phyloP scores from a whole-genome alignment of 164 flowering plant genomes.

The Dillenia turbinata region DNA sequence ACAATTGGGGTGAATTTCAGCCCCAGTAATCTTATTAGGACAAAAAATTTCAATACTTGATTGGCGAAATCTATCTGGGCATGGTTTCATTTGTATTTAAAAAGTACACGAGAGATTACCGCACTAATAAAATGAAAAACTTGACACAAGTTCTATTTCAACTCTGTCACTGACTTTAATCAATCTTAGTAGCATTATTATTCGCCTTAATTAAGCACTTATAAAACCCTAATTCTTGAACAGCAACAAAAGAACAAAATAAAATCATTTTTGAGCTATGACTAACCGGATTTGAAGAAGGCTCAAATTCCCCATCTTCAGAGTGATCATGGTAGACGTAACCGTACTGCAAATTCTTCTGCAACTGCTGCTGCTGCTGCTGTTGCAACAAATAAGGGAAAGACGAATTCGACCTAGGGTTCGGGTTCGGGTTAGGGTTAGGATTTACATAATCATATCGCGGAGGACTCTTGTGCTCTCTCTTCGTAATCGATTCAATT shows the following conservation, averaged over 20 bases:
- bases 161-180: too few relatives aligned
- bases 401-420: background rate
- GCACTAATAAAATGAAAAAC: too few relatives aligned
- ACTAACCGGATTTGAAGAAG: slow-evolving; percentile 24
- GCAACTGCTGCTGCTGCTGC: slow-evolving; percentile 15
- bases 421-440: slow-evolving; percentile 11
- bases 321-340: slow-evolving; percentile 33
- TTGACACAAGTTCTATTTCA: too few relatives aligned
- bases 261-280: background rate
- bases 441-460: slow-evolving; percentile 4
- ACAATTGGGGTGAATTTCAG: too few relatives aligned
- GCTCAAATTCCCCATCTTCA: slow-evolving; percentile 38
- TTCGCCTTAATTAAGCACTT: background rate
- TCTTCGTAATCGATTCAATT: too few relatives aligned
- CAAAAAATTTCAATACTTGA: too few relatives aligned
- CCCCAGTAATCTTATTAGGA: too few relatives aligned
- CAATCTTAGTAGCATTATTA: too few relatives aligned
- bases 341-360: slow-evolving; percentile 17
- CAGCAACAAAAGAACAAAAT: background rate
- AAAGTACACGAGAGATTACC: too few relatives aligned
- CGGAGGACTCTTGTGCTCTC: too few relatives aligned
- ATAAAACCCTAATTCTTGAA: background rate
- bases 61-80: too few relatives aligned
- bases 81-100: too few relatives aligned
- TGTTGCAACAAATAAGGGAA: slow-evolving; percentile 7